Evolutionary conservation across 768 basidiomycete genomes (phyloP), one percentile per base, ranked within the genome.

Genomic region (Leccinum broughii): DNA sequence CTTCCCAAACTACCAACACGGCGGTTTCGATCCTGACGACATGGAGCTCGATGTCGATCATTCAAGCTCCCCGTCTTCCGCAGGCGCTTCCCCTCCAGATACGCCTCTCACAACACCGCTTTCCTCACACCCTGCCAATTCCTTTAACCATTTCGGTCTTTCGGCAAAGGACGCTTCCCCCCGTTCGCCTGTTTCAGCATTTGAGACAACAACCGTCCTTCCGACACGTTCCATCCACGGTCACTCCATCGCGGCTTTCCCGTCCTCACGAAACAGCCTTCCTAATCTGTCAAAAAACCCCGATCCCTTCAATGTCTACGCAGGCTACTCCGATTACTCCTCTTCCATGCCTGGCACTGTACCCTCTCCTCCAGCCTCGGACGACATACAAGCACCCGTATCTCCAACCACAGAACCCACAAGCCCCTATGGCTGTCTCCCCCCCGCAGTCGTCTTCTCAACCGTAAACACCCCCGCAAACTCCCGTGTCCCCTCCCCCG

Each of bases 1-100:
- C 59, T 72, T 74, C 15, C 54, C 75, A 1, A 54, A 63, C 14
- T 74, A 77, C n/a, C 70, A 72, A 17, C 73, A 73, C 10, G 76
- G 74, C 10, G 72, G 72, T 0, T 88, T 89, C 65, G 90, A 91
- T 68, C 78, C 87, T 0, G 89, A 90, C 70, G 90, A 92, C 66
- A 92, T 92, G 89, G 90, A 92, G 65, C 80, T 91, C 22, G 89
- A 90, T 55, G 70, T 78, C 26, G 89, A 90, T 64, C 77, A 85
- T 4, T 76, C 81, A 56, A 83, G 83, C 1, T 79, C 84, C 6
- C 77, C 81, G n/a, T 81, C 83, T 0, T 81, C 84, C 0, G 60
- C 62, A 3, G 71, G 52, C 1, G 65, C 72, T 13, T 48, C 80
- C 4, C 80, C 78, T 11, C 79, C 78, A 30, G 79, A 80, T 55